These are phyloP conservation scores for Trichopus zeylanicus DNA, from an alignment of 116 monocot species.

Conservation along the genomic window DNA sequence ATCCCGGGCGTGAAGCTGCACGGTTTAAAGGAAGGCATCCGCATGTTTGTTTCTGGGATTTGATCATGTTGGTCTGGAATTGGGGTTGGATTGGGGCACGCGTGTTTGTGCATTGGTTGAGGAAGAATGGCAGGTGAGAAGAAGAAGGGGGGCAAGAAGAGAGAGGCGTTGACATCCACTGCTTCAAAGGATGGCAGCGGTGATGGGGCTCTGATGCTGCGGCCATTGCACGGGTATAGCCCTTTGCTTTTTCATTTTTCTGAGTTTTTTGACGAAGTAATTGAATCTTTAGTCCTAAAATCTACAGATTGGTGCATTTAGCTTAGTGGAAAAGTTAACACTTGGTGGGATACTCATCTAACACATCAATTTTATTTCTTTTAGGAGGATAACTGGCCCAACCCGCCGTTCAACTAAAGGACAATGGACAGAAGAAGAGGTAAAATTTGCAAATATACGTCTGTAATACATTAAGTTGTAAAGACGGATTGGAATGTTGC, in stretches of 20 bases:
- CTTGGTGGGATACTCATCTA: not conserved
- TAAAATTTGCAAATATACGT: not conserved
- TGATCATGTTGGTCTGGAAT: not conserved
- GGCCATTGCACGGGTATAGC: conserved; percentile 7
- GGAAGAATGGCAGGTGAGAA: conserved; percentile 2
- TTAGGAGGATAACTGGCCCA: conserved; percentile 24
- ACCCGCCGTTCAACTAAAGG: conserved; percentile 32
- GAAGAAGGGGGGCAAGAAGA: not conserved
- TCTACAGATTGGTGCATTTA: not conserved
- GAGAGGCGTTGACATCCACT: not conserved
- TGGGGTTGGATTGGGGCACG: not conserved
- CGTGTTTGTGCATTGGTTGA: not conserved
- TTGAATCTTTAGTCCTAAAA: too few species aligned
- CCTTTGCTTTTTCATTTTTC: not conserved
- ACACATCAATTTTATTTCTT: not conserved
- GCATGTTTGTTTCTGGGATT: not conserved
- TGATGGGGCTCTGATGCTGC: not conserved
- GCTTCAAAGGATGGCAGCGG: not conserved
- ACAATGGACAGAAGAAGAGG: conserved; percentile 33
- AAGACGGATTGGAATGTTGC: too few species aligned
- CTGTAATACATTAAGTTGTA: too few species aligned
- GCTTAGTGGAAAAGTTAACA: not conserved
- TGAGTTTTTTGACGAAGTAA: too few species aligned
- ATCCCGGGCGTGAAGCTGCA: not conserved
- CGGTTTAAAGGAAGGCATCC: not conserved